Evolutionary conservation across 2,329 filamentous ascomycete species (phyloP).

Genomic region (Magnaporthales sp.): DNA sequence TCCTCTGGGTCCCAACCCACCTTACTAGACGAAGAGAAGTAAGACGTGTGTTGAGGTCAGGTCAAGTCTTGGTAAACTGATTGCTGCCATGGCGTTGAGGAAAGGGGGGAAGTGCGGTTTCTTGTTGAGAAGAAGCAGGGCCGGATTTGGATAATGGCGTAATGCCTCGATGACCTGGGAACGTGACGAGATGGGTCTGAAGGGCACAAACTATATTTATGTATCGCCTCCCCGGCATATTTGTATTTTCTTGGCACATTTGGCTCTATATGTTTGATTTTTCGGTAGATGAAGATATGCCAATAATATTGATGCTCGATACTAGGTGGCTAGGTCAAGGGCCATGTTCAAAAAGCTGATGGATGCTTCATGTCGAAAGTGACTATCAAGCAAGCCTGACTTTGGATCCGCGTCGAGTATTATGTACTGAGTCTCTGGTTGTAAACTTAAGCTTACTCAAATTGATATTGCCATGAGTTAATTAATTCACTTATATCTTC

Average conservation of each 20-base stretch:
- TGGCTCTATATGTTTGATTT: background rate
- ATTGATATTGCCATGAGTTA: background rate
- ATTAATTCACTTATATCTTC: background rate
- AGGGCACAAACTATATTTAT: conserved; percentile 8
- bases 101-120: background rate
- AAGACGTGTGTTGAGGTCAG: background rate
- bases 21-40: conserved; percentile 28
- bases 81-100: background rate
- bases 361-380: background rate
- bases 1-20: conserved; percentile 37
- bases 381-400: background rate
- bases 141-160: background rate
- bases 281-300: background rate
- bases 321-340: background rate
- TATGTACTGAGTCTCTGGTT: background rate
- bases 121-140: background rate
- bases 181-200: background rate
- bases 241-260: background rate
- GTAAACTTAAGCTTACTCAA: background rate
- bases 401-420: background rate
- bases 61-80: background rate
- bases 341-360: background rate
- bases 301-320: conserved; percentile 1
- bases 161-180: background rate
- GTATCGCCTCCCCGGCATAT: background rate